phyloP scores from a whole-genome alignment of 192 early-diverging fungal species.

The Coemansia sp. region DNA sequence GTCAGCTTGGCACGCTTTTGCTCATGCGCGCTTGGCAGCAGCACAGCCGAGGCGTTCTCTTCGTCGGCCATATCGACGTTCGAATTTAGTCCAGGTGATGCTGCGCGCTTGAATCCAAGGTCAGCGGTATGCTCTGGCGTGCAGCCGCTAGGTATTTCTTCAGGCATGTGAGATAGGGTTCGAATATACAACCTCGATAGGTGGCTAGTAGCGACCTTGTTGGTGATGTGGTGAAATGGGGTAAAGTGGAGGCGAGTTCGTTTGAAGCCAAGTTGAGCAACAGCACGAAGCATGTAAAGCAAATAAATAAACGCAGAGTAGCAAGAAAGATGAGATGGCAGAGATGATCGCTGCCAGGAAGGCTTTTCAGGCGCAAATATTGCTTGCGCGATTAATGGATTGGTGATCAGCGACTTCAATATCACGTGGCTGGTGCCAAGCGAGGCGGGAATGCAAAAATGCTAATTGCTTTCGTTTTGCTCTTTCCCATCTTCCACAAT shows the following conservation, averaged over 20 bases:
- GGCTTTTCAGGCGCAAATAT: neutral
- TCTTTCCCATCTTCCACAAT: too few relatives aligned
- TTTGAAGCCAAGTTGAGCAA: neutral
- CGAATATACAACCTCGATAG: neutral
- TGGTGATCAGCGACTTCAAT: neutral
- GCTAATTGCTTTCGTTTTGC: too few relatives aligned
- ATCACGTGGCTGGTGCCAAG: neutral
- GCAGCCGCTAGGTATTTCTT: neutral
- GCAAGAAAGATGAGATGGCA: neutral
- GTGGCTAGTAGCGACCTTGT: neutral
- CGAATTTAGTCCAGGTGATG: neutral
- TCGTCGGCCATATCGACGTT: neutral
- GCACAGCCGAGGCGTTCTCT: neutral
- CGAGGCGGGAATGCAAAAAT: too few relatives aligned
- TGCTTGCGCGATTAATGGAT: neutral
- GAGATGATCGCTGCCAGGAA: neutral
- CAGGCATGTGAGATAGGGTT: neutral
- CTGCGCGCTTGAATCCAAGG: constrained; percentile 10
- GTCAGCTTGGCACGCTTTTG: constrained; percentile 38
- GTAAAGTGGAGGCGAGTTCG: neutral
- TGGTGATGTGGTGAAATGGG: neutral
- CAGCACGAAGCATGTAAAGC: neutral
- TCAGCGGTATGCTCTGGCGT: neutral
- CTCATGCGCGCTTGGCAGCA: constrained; percentile 7
- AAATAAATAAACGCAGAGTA: neutral